Evolutionary conservation across 1,284 basidiomycete genomes (phyloP).

Genomic region (Puccinia hordei): DNA sequence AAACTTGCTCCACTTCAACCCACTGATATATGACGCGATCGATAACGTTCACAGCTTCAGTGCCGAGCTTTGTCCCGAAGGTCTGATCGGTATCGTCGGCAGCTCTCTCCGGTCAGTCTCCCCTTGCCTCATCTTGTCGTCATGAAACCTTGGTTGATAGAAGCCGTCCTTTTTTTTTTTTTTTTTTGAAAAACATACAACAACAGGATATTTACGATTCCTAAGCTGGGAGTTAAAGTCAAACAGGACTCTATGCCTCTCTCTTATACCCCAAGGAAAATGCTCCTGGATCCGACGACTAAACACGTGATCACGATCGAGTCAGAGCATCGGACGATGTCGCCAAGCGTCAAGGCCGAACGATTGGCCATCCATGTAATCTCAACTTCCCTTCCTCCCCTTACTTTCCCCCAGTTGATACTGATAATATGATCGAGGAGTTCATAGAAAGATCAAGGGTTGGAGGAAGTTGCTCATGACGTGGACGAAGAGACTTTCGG

Average conservation of each 20-base stretch:
- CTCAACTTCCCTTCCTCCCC: not conserved
- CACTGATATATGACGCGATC: slow-evolving; percentile 90
- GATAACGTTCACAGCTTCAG: slow-evolving; percentile 97
- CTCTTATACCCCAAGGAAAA: slow-evolving; percentile 89
- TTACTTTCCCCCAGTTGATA: not conserved
- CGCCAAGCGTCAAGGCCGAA: slow-evolving; percentile 61
- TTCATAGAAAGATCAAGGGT: slow-evolving; percentile 40
- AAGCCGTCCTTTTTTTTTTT: not conserved
- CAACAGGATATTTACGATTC: slow-evolving; percentile 97
- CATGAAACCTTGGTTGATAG: not conserved
- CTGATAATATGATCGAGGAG: not conserved
- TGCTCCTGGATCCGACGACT: slow-evolving; percentile 80
- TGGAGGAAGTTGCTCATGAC: slow-evolving; percentile 25
- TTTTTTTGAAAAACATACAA: no score
- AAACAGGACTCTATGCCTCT: slow-evolving; percentile 90
- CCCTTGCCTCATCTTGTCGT: not conserved
- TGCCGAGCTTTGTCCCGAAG: slow-evolving; percentile 93
- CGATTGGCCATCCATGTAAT: slow-evolving; percentile 23
- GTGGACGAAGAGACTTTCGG: slow-evolving; percentile 81
- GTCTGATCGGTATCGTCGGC: slow-evolving; percentile 91
- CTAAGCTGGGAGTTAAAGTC: slow-evolving; percentile 87
- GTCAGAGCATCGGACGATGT: slow-evolving; percentile 83
- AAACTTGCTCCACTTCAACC: slow-evolving; percentile 93
- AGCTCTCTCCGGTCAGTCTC: slow-evolving; percentile 66
- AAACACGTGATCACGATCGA: slow-evolving; percentile 86